Base-by-base conservation (phyloP, 176 grass and related monocot genomes). In the Bromus sterilis region DNA sequence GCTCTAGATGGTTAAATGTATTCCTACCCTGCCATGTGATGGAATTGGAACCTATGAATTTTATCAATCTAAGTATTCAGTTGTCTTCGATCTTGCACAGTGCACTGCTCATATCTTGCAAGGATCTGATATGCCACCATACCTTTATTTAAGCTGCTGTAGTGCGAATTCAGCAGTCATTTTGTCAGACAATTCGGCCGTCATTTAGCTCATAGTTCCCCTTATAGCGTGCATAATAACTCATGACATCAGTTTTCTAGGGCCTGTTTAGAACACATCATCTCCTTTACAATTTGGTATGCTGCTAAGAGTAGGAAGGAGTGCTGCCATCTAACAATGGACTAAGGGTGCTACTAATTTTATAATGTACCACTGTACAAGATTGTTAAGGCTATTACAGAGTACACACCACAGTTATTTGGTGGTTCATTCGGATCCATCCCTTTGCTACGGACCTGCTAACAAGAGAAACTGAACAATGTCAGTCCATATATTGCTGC, bases 1-100 rank as follows among this genome's bases (percentile, higher is more conserved):
- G 34, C 4, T 88, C 74, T 15, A 28, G 71, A 66, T 42, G 26
- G 64, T 82, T 67, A 7, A 46, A 25, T 82, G 20, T 57, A 78
- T 13, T 49, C 9, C 23, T 66, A 11, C 8, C 20, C 5, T 9
- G 41, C 36, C 11, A 14, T 88, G 28, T 66, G 43, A 82, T 70
- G 56, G 14, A 78, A 78, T 43, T 76, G 29, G 43, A 78, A 78
- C 59, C 36, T 58, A 74, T 89, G 83, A 25, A 82, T 34, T 81
- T 43, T 57, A 37, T 49, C 71, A 63, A 21, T 72, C 26, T 37
- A 89, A 65, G 15, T 8, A 56, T 33, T 26, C 33, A 41, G 14
- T 26, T 56, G 6, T 64, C 18, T 41, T 55, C 26, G 7, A 16
- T 21, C 51, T 21, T 12, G 11, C 7, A 11, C 16, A 21, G 25